A percentile compares a stretch with the other conserved stretches of the same genome.
Conservation (phyloP, 2,329 filamentous ascomycete species). For the Dichotomopilus funicola region DNA sequence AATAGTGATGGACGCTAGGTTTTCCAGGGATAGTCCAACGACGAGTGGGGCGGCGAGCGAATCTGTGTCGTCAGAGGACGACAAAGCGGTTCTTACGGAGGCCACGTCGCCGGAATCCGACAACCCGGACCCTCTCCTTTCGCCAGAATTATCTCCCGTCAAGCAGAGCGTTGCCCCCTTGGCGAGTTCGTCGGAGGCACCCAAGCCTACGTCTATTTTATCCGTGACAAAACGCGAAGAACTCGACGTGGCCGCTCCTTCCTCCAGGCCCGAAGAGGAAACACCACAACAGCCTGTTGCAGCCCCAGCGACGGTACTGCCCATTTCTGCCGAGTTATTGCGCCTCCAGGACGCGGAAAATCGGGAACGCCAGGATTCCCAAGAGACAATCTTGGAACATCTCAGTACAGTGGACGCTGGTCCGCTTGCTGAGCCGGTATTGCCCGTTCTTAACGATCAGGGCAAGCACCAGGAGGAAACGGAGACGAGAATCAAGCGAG, state of each 20-base stretch:
- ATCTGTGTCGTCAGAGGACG: constrained; percentile 29
- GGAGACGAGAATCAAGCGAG: neutral
- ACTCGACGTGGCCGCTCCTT: no score
- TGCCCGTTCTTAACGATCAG: no score
- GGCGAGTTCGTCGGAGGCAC: neutral
- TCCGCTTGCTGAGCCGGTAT: no score
- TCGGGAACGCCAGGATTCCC: neutral
- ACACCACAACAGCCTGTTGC: neutral
- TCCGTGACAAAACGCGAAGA: constrained; percentile 13
- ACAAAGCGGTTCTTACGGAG: constrained; percentile 35
- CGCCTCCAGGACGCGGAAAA: neutral
- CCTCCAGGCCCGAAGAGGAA: no score
- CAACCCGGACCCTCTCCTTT: constrained; percentile 35
- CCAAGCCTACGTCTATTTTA: constrained; percentile 1
- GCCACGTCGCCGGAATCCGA: constrained; percentile 47
- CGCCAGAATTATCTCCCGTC: constrained; percentile 30
- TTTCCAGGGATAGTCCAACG: constrained; percentile 36
- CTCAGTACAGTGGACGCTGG: no score
- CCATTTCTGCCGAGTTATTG: neutral
- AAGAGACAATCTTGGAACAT: neutral
- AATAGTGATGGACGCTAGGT: constrained; percentile 24
- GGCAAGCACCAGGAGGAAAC: neutral
- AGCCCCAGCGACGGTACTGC: neutral
- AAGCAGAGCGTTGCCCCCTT: constrained; percentile 22
- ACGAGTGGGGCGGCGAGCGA: constrained; percentile 25